phyloP scores from a whole-genome alignment of 1,284 basidiomycete species.

The Apiotrichum akiyoshidainum region DNA sequence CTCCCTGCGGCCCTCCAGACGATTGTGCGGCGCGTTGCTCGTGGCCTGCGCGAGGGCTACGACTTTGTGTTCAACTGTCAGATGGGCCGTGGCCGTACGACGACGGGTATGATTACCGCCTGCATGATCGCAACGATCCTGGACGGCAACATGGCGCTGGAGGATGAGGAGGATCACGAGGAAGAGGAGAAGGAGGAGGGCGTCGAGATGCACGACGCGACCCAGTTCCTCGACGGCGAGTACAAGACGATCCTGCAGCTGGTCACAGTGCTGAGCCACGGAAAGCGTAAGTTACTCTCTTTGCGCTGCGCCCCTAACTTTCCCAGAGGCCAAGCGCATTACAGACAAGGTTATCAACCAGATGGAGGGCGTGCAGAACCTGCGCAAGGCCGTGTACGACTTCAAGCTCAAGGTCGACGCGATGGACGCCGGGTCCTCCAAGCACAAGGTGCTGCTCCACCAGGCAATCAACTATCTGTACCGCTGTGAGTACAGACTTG shows the following conservation, averaged over 20 bases:
- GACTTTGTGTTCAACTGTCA: slow-evolving; percentile 70
- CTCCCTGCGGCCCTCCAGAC: slow-evolving; percentile 77
- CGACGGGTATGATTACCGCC: slow-evolving; percentile 90
- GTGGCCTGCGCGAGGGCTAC: slow-evolving; percentile 59
- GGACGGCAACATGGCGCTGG: slow-evolving; percentile 38
- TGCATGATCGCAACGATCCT: slow-evolving; percentile 78
- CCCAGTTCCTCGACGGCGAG: slow-evolving; percentile 78
- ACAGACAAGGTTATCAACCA: slow-evolving; percentile 84
- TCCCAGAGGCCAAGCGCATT: slow-evolving; percentile 73
- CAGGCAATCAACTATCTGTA: slow-evolving; percentile 82
- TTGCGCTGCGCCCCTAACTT: neutral
- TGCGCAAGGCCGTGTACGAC: slow-evolving; percentile 89
- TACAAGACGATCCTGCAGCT: slow-evolving; percentile 96
- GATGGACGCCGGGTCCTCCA: slow-evolving; percentile 70
- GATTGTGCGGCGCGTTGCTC: slow-evolving; percentile 68
- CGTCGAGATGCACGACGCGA: slow-evolving; percentile 75
- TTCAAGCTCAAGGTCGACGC: slow-evolving; percentile 88
- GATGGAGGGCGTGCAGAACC: slow-evolving; percentile 88
- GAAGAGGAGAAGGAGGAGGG: slow-evolving; percentile 51
- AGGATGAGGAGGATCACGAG: slow-evolving; percentile 36
- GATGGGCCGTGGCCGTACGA: slow-evolving; percentile 58
- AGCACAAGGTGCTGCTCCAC: slow-evolving; percentile 68
- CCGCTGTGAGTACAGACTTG: slow-evolving; percentile 30
- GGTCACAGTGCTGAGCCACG: slow-evolving; percentile 45
- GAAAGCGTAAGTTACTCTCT: slow-evolving; percentile 31